phyloP scores from a whole-genome alignment of 345 rosid species.

The Gossypium turneri region DNA sequence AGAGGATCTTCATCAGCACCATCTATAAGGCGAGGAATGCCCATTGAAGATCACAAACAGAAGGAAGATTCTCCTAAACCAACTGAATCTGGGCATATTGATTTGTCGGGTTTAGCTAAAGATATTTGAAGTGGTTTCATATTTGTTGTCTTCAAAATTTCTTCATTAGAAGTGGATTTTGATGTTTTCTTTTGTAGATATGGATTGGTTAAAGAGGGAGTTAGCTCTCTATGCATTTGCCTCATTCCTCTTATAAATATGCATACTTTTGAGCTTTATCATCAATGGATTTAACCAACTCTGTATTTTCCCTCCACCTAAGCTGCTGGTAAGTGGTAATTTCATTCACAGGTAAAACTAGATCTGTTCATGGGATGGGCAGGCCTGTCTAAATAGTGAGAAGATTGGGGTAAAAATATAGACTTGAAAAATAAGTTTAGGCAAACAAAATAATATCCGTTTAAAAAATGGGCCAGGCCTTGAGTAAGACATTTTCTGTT shows the following conservation, averaged over 20 bases:
- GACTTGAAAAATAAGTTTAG: accelerated
- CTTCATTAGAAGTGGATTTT: not conserved
- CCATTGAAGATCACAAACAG: conserved; percentile 41
- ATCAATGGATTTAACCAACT: no score
- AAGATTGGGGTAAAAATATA: no score
- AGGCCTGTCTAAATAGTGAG: no score
- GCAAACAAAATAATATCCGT: accelerated
- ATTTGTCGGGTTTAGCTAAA: conserved; percentile 56
- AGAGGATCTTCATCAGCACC: conserved; percentile 31
- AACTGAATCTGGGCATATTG: conserved; percentile 31
- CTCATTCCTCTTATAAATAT: no score
- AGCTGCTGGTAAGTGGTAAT: no score
- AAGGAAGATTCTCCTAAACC: conserved; percentile 31
- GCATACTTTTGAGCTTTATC: no score
- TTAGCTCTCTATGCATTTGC: no score
- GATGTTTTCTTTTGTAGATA: not conserved
- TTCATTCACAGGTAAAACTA: no score
- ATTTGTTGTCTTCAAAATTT: not conserved
- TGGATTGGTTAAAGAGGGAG: not conserved
- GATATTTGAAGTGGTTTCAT: conserved; percentile 43
- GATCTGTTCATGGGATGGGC: no score
- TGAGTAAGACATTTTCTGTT: accelerated
- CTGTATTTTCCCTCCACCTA: no score
- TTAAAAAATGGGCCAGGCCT: accelerated
- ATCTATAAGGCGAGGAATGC: conserved; percentile 40